phyloP scores from a whole-genome alignment of 2,329 filamentous ascomycete genomes.

The Fulvia fulva region DNA sequence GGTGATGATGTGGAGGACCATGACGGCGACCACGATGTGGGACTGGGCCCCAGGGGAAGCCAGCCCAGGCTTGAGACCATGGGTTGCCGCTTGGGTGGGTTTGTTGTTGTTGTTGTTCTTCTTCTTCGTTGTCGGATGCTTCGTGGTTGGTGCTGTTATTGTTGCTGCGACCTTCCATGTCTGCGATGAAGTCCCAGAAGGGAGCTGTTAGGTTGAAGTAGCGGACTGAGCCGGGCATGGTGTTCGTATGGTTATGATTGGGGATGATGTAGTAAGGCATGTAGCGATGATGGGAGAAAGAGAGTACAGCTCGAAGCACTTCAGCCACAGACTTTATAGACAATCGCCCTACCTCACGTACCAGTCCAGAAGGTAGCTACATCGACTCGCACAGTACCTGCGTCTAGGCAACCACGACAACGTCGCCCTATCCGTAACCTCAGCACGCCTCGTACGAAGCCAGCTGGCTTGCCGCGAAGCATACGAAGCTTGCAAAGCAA shows the following conservation, averaged over 20 bases:
- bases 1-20: constrained; percentile 24
- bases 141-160: constrained; percentile 32
- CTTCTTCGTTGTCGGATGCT: constrained; percentile 27
- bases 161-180: constrained; percentile 42
- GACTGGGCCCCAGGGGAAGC: constrained; percentile 33
- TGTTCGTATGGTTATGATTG: constrained; percentile 17
- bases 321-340: constrained; percentile 12
- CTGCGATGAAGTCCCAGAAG: constrained; percentile 55
- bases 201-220: constrained; percentile 52
- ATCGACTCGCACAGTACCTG: constrained; percentile 9
- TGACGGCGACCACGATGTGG: constrained; percentile 29
- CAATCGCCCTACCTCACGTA: neutral
- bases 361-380: neutral
- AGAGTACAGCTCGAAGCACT: neutral
- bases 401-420: constrained; percentile 15
- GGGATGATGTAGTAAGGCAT: neutral
- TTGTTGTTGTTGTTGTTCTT: constrained; percentile 25
- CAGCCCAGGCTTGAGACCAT: constrained; percentile 36
- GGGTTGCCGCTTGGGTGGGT: constrained; percentile 12
- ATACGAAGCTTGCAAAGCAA: neutral
- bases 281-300: constrained; percentile 13
- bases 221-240: constrained; percentile 51
- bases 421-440: neutral
- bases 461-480: too few species aligned
- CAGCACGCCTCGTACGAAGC: neutral